phyloP scores from a whole-genome alignment of 1,284 basidiomycete species.

The Chiua sp. region DNA sequence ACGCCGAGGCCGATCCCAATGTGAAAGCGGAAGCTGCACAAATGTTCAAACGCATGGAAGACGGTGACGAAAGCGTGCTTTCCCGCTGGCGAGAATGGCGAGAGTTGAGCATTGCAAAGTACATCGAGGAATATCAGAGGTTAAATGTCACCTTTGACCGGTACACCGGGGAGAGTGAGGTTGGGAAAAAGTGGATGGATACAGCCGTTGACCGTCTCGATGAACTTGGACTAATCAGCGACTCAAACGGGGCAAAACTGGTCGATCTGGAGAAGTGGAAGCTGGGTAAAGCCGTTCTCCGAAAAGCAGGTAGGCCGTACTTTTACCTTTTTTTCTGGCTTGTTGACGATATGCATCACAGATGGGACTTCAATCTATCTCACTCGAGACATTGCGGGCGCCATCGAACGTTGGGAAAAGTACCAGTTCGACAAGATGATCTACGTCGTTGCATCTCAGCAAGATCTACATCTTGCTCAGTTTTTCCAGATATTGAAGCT shows the following conservation, averaged over 20 bases:
- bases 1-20: constrained; percentile 72
- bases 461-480: constrained; percentile 92
- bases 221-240: constrained; percentile 62
- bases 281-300: constrained; percentile 89
- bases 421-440: constrained; percentile 99
- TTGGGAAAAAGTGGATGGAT: constrained; percentile 81
- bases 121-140: constrained; percentile 88
- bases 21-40: constrained; percentile 87
- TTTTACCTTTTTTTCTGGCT: neutral
- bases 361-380: constrained; percentile 98
- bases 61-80: constrained; percentile 85
- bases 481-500: constrained; percentile 95
- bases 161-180: constrained; percentile 94
- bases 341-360: constrained; percentile 33
- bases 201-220: constrained; percentile 68
- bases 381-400: constrained; percentile 97
- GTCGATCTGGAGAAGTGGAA: constrained; percentile 90
- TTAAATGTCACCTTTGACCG: constrained; percentile 95
- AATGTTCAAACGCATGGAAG: constrained; percentile 98
- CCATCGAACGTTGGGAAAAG: constrained; percentile 90
- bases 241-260: constrained; percentile 76
- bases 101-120: constrained; percentile 90
- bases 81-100: constrained; percentile 95
- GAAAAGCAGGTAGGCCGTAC: constrained; percentile 73
- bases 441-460: constrained; percentile 94